phyloP scores from a whole-genome alignment of 2,329 filamentous ascomycete species.

The Akanthomyces uredinophilus region DNA sequence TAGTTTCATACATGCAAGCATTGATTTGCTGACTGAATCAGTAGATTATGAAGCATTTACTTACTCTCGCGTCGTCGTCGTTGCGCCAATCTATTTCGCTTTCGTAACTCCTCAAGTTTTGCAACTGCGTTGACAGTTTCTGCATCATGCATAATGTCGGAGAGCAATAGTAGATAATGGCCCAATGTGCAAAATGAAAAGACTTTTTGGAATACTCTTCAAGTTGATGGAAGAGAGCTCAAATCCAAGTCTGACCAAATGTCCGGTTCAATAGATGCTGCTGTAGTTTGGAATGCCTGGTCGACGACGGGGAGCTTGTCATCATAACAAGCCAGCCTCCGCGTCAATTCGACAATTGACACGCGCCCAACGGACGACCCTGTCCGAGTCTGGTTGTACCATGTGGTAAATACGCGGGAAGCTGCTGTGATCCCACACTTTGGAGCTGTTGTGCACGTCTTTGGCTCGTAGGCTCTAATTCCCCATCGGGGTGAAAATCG shows the following conservation, averaged over 20 bases:
- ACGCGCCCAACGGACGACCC: background rate
- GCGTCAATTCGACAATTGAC: no score
- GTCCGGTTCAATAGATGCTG: background rate
- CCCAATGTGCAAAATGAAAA: background rate
- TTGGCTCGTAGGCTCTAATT: background rate
- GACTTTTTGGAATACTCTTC: background rate
- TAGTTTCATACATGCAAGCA: no score
- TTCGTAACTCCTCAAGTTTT: slow-evolving; percentile 10
- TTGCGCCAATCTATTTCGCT: slow-evolving; percentile 9
- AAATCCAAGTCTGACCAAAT: background rate
- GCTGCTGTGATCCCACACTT: background rate
- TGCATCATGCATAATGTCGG: slow-evolving; percentile 2
- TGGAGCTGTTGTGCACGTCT: background rate
- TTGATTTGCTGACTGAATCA: background rate
- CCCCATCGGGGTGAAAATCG: background rate
- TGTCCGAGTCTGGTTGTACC: background rate
- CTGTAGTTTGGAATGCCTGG: no score
- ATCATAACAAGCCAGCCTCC: background rate
- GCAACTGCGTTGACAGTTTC: background rate
- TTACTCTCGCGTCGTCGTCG: slow-evolving; percentile 10
- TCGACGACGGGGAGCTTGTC: background rate
- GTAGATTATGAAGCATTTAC: background rate
- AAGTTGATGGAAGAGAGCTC: no score
- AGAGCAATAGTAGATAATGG: background rate
- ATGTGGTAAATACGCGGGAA: background rate